A percentile compares a stretch with the other conserved stretches of the same genome.
phyloP scores from a whole-genome alignment of 139 green algal species.

The Ettlia oleoabundans region DNA sequence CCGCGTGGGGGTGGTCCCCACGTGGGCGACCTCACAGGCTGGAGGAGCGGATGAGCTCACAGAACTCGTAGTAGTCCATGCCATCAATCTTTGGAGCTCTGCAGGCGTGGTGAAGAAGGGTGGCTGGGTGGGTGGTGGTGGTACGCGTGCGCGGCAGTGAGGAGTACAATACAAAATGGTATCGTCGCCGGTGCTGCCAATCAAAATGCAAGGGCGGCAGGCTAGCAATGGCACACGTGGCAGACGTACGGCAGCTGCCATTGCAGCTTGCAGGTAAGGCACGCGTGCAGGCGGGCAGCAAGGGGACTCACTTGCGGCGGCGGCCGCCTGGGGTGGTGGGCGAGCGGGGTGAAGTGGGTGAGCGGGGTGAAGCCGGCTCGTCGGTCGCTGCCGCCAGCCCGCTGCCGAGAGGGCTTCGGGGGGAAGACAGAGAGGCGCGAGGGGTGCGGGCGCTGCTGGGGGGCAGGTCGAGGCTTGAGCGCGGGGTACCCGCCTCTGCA shows the following conservation, averaged over 20 bases:
- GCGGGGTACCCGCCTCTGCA: no score
- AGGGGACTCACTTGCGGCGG: slow-evolving; percentile 13
- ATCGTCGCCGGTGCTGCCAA: no score
- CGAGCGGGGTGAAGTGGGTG: slow-evolving; percentile 19
- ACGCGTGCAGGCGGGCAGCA: no score
- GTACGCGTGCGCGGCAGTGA: no score
- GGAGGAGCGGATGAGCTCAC: slow-evolving; percentile 56
- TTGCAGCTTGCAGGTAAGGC: no score
- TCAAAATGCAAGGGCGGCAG: no score
- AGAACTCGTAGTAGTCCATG: slow-evolving; percentile 63
- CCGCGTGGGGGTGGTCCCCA: not conserved
- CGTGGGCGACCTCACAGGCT: slow-evolving; percentile 41
- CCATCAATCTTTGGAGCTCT: slow-evolving; percentile 58
- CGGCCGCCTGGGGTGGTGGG: slow-evolving; percentile 17
- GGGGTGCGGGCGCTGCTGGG: no score
- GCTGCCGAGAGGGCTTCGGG: not conserved
- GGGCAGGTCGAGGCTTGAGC: no score
- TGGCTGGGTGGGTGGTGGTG: not conserved
- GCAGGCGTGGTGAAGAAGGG: not conserved
- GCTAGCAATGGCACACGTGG: no score
- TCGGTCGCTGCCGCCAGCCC: not conserved
- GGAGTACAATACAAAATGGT: no score
- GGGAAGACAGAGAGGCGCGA: no score
- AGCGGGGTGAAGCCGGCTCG: not conserved
- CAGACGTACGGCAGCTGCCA: no score